phyloP scores from a whole-genome alignment of 1,139 yeast genomes.

The Yamadazyma triangularis region DNA sequence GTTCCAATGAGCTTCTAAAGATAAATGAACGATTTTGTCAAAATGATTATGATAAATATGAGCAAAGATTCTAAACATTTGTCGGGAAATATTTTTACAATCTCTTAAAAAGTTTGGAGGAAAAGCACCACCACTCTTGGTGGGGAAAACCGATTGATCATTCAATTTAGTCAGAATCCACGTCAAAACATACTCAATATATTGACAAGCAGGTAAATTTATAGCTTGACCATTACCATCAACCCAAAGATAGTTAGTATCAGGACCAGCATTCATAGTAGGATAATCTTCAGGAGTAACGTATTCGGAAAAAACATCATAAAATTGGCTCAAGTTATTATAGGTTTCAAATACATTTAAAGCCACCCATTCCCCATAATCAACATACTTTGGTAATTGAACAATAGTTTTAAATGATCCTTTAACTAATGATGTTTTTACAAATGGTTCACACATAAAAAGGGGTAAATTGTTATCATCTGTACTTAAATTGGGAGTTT shows the following conservation, averaged over 20 bases:
- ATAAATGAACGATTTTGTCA: conserved; percentile 83
- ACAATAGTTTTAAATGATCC: conserved; percentile 98
- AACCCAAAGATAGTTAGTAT: conserved; percentile 87
- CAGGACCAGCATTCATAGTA: conserved; percentile 94
- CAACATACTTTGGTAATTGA: conserved; percentile 91
- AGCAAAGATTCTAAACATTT: conserved; percentile 95
- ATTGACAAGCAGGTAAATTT: conserved; percentile 87
- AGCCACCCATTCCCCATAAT: conserved; percentile 93
- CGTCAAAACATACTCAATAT: conserved; percentile 84
- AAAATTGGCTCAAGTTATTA: conserved; percentile 80
- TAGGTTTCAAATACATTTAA: conserved; percentile 86
- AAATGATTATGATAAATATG: conserved; percentile 93
- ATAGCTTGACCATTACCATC: conserved; percentile 75
- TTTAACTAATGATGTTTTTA: conserved; percentile 88
- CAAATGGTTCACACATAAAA: conserved; percentile 89
- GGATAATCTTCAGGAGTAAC: conserved; percentile 87
- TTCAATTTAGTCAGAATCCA: conserved; percentile 88
- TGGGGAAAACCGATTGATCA: conserved; percentile 88
- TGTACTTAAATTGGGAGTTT: conserved; percentile 7
- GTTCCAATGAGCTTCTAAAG: conserved; percentile 97
- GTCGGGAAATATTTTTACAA: conserved; percentile 80
- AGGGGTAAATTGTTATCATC: conserved; percentile 38
- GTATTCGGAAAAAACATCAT: conserved; percentile 82
- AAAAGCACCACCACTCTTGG: conserved; percentile 88
- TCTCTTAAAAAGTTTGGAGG: conserved; percentile 82